Evolutionary conservation across 2,329 filamentous ascomycete genomes (phyloP).

Genomic region (Pseudovirgaria hyperparasitica): DNA sequence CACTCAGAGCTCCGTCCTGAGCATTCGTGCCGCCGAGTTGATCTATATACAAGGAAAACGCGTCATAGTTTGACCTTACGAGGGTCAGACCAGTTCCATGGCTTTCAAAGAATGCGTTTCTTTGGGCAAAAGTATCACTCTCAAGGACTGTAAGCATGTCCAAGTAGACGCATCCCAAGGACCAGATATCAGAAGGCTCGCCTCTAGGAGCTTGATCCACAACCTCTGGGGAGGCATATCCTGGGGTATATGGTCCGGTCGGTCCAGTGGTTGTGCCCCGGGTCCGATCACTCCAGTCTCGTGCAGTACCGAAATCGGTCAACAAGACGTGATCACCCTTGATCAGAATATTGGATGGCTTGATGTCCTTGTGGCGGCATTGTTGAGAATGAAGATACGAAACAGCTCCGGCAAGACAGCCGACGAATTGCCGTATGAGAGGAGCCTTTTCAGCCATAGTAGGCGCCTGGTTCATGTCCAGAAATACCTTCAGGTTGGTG

Average conservation of each 20-base stretch:
- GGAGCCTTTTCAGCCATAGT: conserved; percentile 1
- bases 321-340: conserved; percentile 10
- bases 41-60: neutral
- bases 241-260: conserved; percentile 1
- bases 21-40: conserved; percentile 1
- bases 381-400: conserved; percentile 13
- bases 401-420: conserved; percentile 13
- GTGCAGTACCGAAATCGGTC: conserved; percentile 16
- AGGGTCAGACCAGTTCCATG: neutral
- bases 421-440: conserved; percentile 13
- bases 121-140: neutral
- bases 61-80: neutral
- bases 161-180: conserved; percentile 4
- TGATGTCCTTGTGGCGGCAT: conserved; percentile 19
- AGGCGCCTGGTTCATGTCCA: conserved; percentile 3
- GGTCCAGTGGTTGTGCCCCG: conserved; percentile 6
- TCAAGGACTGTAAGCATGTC: conserved; percentile 4
- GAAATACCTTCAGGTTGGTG: conserved; percentile 9
- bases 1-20: neutral
- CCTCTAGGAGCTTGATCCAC: conserved; percentile 1
- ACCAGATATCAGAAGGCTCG: conserved; percentile 5
- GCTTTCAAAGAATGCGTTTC: neutral
- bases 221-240: conserved; percentile 7
- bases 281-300: conserved; percentile 6
- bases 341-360: conserved; percentile 18